Evolutionary conservation across 2,329 filamentous ascomycete species (phyloP).

Genomic region (Dendryphion nanum): DNA sequence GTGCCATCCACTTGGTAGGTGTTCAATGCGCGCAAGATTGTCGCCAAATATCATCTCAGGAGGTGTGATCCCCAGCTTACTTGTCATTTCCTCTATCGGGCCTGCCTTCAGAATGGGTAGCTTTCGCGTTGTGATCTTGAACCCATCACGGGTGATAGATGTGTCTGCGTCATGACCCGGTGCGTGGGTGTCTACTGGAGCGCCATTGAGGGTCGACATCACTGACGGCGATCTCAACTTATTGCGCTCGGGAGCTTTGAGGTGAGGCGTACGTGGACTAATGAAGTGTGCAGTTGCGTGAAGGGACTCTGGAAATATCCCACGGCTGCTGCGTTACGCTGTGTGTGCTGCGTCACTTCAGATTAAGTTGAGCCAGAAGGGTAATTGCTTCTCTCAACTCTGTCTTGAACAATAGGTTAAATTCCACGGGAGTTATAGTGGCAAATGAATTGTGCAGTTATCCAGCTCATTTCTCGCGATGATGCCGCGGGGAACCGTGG

Average conservation of each 20-base stretch:
- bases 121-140: conserved; percentile 79
- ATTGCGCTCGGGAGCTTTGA: not conserved
- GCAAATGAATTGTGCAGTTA: not conserved
- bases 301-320: conserved; percentile 2
- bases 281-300: conserved; percentile 5
- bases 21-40: conserved; percentile 76
- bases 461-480: conserved; percentile 4
- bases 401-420: too few species aligned
- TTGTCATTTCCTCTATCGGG: conserved; percentile 82
- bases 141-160: conserved; percentile 49
- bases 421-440: too few species aligned
- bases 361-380: too few species aligned
- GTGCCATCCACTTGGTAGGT: conserved; percentile 72
- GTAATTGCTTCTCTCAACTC: too few species aligned
- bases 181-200: conserved; percentile 31
- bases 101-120: conserved; percentile 90
- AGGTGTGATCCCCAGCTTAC: conserved; percentile 76
- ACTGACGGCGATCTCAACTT: conserved; percentile 6
- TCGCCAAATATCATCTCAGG: conserved; percentile 99
- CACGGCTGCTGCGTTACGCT: too few species aligned
- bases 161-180: conserved; percentile 32
- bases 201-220: conserved; percentile 31
- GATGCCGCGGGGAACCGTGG: conserved; percentile 4
- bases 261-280: conserved; percentile 6
- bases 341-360: too few species aligned